Evolutionary conservation across 164 flowering plant species (phyloP).

Genomic region (Nymphaea thermarum): DNA sequence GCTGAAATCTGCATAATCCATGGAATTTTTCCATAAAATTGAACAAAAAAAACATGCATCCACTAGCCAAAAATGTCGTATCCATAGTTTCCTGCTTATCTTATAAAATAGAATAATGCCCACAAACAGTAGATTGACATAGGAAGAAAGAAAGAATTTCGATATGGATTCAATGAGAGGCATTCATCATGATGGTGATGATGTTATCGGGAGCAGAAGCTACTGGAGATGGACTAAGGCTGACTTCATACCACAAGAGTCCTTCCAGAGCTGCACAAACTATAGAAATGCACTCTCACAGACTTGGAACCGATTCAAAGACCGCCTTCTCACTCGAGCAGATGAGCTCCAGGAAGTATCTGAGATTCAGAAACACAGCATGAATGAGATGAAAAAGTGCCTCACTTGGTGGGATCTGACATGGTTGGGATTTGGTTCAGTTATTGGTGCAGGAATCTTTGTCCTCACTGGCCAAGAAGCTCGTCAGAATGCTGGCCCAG

Average conservation of each 20-base stretch:
- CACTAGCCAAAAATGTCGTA: no score
- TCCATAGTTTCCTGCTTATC: no score
- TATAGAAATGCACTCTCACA: constrained; percentile 20
- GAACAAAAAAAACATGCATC: no score
- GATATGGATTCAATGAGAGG: no score
- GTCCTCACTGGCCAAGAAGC: constrained; percentile 41
- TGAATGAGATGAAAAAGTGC: constrained; percentile 31
- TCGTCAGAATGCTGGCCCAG: constrained; percentile 26
- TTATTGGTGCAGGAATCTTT: constrained; percentile 40
- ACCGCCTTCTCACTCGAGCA: constrained; percentile 25
- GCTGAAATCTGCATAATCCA: no score
- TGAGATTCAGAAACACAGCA: constrained; percentile 19
- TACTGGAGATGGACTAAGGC: constrained; percentile 18
- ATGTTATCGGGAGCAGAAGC: constrained; percentile 1
- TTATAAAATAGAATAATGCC: no score
- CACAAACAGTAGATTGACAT: no score
- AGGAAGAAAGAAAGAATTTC: no score
- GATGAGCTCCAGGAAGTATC: constrained; percentile 22
- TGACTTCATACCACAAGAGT: constrained; percentile 38
- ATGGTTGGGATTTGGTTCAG: constrained; percentile 37
- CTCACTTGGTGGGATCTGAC: constrained; percentile 42
- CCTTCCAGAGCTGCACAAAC: constrained; percentile 28
- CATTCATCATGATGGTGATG: not conserved
- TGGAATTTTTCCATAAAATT: no score
- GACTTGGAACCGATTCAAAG: constrained; percentile 22